Evolutionary conservation across 805 yeast species (phyloP), one percentile per base, ranked within the genome.

Genomic region (Kodamaea leandrae): DNA sequence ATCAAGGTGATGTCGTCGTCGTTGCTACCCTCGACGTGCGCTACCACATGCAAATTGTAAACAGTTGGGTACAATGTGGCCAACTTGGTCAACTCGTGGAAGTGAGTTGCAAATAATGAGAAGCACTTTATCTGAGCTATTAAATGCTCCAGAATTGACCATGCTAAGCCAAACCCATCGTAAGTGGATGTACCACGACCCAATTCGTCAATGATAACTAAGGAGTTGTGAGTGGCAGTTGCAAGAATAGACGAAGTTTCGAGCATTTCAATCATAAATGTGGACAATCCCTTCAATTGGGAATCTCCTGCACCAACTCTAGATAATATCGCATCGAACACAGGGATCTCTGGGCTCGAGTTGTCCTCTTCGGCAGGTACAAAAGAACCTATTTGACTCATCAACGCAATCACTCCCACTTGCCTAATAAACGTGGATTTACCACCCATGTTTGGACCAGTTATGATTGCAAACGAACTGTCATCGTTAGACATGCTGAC

Each of bases 231-330:
- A 0, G 93, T 82, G 2, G 95, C 90, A 6, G 86, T 78, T 45
- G 85, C 80, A 43, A 93, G 70, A 49, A 93, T 91, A 2, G 91
- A 79, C 0, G 96, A 83, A 39, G 96, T 87, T 55, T 93, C 99
- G 39, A 88, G 71, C 97, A 93, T 89, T 61, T 93, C 99, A 19
- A 95, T 86, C 86, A 86, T 86, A 54, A 93, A 93, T 0, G 99
- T 93, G 0, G 98, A 90, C 20, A 93, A 87, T 18, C 99, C 99
- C 62, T 91, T 90, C 56, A 93, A 72, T 63, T 93, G 99, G 0
- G 97, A 91, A 60, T 93, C 99, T 9, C 97, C 95, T 2, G 99
- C 98, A 8, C 99, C 99, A n/a, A 93, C 96, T 57, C 99, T 80
- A 10, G 98, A 95, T 45, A 93, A 73, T 4, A 93, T 83, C 2